phyloP scores from a whole-genome alignment of 768 basidiomycete genomes.

The Hygrophoropsis aurantiaca region DNA sequence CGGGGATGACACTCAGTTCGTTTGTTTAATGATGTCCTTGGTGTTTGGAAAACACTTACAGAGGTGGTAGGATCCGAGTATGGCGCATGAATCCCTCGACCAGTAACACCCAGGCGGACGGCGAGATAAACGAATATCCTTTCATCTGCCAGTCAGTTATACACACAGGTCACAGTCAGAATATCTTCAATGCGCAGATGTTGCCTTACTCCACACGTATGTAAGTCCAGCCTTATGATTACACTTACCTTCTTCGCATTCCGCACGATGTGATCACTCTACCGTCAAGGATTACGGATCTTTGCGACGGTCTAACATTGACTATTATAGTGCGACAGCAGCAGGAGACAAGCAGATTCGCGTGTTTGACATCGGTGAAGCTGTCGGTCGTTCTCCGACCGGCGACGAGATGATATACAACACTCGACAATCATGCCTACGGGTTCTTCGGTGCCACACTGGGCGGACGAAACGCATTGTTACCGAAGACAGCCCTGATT shows the following conservation, averaged over 20 bases:
- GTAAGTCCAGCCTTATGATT: conserved; percentile 41
- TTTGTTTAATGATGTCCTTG: conserved; percentile 3
- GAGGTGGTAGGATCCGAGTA: conserved; percentile 58
- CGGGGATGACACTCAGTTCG: conserved; percentile 72
- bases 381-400: conserved; percentile 35
- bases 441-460: conserved; percentile 66
- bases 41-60: conserved; percentile 3
- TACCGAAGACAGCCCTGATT: conserved; percentile 74
- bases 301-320: conserved; percentile 5
- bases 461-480: conserved; percentile 76
- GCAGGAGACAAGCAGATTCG: conserved; percentile 76
- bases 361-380: conserved; percentile 67
- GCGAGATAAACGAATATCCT: conserved; percentile 51
- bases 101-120: conserved; percentile 1
- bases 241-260: conserved; percentile 4
- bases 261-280: too few species aligned
- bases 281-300: not conserved
- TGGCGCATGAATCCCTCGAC: conserved; percentile 63
- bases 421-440: conserved; percentile 47
- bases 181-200: conserved; percentile 85
- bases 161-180: conserved; percentile 74
- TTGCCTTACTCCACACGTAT: conserved; percentile 78
- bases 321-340: conserved; percentile 56
- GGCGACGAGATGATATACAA: conserved; percentile 47
- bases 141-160: conserved; percentile 70